These are phyloP conservation scores for Monosporascus sp. DNA, from an alignment of 2,329 filamentous ascomycete genomes.

Conservation along the genomic window DNA sequence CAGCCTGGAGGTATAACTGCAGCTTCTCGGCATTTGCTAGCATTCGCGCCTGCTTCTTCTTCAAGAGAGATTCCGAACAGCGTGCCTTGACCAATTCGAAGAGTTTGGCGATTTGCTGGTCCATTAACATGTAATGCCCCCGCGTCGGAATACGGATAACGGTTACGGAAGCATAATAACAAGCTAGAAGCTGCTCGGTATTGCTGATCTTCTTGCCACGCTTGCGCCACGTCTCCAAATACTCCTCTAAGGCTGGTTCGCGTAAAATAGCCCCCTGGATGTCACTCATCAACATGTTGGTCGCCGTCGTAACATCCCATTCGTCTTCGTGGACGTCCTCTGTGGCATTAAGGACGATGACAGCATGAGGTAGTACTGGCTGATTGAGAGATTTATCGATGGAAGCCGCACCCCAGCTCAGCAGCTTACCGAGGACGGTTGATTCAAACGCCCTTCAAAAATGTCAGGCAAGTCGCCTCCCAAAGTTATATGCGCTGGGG, in stretches of 20 bases:
- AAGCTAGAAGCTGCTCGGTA: conserved; percentile 40
- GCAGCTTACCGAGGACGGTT: conserved; percentile 34
- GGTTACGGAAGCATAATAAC: conserved; percentile 45
- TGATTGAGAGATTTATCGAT: conserved; percentile 51
- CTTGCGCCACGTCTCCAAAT: conserved; percentile 36
- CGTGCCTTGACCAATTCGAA: conserved; percentile 35
- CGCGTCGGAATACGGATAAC: conserved; percentile 42
- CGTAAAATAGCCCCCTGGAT: conserved; percentile 28
- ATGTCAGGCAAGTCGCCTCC: background rate
- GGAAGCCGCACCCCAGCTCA: conserved; percentile 46
- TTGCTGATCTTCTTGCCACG: conserved; percentile 36
- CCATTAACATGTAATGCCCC: conserved; percentile 37
- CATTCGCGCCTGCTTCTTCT: conserved; percentile 38
- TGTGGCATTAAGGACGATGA: conserved; percentile 47
- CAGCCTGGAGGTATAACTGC: conserved; percentile 27
- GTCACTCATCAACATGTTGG: conserved; percentile 31
- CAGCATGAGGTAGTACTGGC: conserved; percentile 47
- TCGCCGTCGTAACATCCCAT: conserved; percentile 39
- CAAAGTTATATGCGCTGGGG: conserved; percentile 14
- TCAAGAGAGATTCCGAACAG: conserved; percentile 33
- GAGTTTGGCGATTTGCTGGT: conserved; percentile 42
- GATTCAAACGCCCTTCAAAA: conserved; percentile 29
- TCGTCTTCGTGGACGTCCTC: conserved; percentile 32
- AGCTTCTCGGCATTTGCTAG: conserved; percentile 23
- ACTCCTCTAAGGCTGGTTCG: conserved; percentile 30